phyloP scores from a whole-genome alignment of 2,329 filamentous ascomycete genomes.

The Phoma herbarum region DNA sequence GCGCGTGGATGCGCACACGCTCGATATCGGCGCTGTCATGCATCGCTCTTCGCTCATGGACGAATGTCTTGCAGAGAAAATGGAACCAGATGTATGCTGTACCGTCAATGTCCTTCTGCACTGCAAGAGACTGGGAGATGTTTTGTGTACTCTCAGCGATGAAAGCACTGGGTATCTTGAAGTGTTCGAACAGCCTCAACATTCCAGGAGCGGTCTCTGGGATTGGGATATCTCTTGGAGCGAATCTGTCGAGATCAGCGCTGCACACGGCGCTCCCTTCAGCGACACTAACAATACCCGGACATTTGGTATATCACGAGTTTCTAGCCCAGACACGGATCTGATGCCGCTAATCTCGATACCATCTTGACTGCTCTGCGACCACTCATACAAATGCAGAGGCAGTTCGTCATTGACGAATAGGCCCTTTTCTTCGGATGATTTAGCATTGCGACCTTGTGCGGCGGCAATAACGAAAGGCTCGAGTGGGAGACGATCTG shows the following conservation, averaged over 20 bases:
- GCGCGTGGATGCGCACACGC: conserved; percentile 1
- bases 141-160: conserved; percentile 36
- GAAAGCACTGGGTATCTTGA: conserved; percentile 37
- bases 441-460: background rate
- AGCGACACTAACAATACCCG: conserved; percentile 31
- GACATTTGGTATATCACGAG: conserved; percentile 17
- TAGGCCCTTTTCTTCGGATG: background rate
- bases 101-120: conserved; percentile 26
- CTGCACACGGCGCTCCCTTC: background rate
- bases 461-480: conserved; percentile 16
- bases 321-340: conserved; percentile 19
- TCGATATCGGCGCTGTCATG: background rate
- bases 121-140: conserved; percentile 44
- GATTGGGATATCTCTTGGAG: conserved; percentile 32
- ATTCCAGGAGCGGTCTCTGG: conserved; percentile 20
- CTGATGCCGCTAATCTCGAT: conserved; percentile 11
- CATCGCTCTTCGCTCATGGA: conserved; percentile 6
- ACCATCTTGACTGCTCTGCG: conserved; percentile 20
- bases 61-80: conserved; percentile 37
- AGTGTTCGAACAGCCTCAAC: conserved; percentile 30
- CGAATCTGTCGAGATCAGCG: conserved; percentile 33
- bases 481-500: conserved; percentile 24
- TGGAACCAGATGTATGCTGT: conserved; percentile 41
- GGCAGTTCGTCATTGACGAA: background rate
- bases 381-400: conserved; percentile 39